Conservation (phyloP, 2,329 filamentous ascomycete species). For the Fusarium floridanum region DNA sequence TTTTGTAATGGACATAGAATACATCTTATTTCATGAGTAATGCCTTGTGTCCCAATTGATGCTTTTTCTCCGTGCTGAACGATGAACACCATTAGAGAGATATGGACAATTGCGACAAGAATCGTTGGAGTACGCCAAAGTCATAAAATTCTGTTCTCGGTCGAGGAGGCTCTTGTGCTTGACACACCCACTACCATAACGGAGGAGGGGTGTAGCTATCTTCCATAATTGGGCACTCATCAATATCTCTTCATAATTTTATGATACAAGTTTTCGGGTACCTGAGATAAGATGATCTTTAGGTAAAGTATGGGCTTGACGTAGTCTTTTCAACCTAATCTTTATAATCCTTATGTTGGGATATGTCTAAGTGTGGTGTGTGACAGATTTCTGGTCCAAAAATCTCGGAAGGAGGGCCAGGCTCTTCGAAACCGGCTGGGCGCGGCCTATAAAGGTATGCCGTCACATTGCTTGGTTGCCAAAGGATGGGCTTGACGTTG, state of each 20-base stretch:
- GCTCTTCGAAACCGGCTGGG: not conserved
- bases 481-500: not conserved
- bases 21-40: not conserved
- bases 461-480: not conserved
- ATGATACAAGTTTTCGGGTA: not conserved
- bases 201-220: not conserved
- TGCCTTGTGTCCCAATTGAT: not conserved
- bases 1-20: not conserved
- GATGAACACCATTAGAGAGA: not conserved
- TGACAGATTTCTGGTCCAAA: not conserved
- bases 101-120: not conserved
- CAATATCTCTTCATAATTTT: not conserved
- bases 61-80: no score
- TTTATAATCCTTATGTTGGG: not conserved
- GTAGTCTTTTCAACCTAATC: not conserved
- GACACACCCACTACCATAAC: not conserved
- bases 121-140: not conserved
- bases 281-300: not conserved
- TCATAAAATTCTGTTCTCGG: not conserved
- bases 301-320: not conserved
- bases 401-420: not conserved
- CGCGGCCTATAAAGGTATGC: not conserved
- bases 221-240: not conserved
- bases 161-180: no score
- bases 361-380: not conserved